phyloP scores from a whole-genome alignment of 768 basidiomycete genomes.

The Sporobolomyces pararoseus region DNA sequence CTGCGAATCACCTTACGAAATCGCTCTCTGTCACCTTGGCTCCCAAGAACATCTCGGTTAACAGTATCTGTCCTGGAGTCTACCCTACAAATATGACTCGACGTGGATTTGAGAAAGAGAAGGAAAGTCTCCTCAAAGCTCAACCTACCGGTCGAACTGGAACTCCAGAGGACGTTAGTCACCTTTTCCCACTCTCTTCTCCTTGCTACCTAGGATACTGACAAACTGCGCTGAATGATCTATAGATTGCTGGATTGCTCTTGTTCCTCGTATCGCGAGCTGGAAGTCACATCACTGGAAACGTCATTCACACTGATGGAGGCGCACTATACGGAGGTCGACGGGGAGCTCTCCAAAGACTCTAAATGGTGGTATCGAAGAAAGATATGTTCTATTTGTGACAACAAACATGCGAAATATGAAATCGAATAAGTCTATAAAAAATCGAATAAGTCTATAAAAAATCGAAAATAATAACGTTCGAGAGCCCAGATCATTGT shows the following conservation, averaged over 20 bases:
- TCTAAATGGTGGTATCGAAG: not conserved
- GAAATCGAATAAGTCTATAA: not conserved
- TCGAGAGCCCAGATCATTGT: not conserved
- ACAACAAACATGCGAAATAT: no score
- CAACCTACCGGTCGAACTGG: conserved; percentile 58
- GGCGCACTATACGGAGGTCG: not conserved
- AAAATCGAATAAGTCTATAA: not conserved
- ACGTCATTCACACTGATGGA: conserved; percentile 34
- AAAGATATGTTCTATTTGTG: no score
- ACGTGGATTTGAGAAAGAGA: conserved; percentile 55
- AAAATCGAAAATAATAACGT: not conserved
- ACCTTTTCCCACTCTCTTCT: no score
- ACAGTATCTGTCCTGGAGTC: conserved; percentile 30
- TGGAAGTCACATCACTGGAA: conserved; percentile 60
- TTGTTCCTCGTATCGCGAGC: conserved; percentile 62
- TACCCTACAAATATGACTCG: conserved; percentile 48
- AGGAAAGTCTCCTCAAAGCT: conserved; percentile 50
- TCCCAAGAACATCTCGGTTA: conserved; percentile 54
- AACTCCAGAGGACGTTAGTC: conserved; percentile 52
- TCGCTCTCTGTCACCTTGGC: conserved; percentile 60
- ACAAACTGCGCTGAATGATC: not conserved
- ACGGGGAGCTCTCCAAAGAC: not conserved
- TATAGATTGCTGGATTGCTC: conserved; percentile 61
- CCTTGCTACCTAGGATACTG: no score
- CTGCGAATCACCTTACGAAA: conserved; percentile 55